Percentiles rank a stretch among this genome's conserved stretches.
phyloP scores from a whole-genome alignment of 495 filamentous ascomycete genomes.

The Evansstolkia leycettana region DNA sequence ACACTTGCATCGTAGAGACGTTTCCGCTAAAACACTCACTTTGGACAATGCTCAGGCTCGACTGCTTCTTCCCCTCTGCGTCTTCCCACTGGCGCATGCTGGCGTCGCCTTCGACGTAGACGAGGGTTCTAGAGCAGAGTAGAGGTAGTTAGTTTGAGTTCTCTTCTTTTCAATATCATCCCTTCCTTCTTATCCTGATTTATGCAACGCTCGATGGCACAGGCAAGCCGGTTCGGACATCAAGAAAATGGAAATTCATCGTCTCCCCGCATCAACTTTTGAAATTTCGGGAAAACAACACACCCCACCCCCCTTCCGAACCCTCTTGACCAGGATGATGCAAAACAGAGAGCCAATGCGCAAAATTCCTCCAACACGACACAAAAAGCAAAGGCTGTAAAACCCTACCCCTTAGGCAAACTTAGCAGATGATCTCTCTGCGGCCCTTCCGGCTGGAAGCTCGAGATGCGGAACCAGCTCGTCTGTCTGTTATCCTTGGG shows the following conservation, averaged over 20 bases:
- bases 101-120: slow-evolving; percentile 66
- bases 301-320: no score
- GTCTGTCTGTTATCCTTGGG: slow-evolving; percentile 48
- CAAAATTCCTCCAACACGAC: not conserved
- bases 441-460: slow-evolving; percentile 47
- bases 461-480: slow-evolving; percentile 64
- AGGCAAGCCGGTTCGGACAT: not conserved
- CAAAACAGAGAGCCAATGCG: no score
- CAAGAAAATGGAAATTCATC: not conserved
- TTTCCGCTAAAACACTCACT: slow-evolving; percentile 38
- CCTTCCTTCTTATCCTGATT: no score
- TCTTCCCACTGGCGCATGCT: slow-evolving; percentile 48
- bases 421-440: slow-evolving; percentile 51
- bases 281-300: no score
- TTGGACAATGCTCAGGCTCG: slow-evolving; percentile 52
- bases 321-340: no score
- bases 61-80: slow-evolving; percentile 46
- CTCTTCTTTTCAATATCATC: not conserved
- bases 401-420: slow-evolving; percentile 72
- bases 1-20: no score
- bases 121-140: slow-evolving; percentile 37
- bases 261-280: no score
- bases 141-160: not conserved
- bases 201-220: not conserved
- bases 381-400: slow-evolving; percentile 1